phyloP scores from a whole-genome alignment of 768 basidiomycete genomes.

The Lanmaoa pseudosensibilis region DNA sequence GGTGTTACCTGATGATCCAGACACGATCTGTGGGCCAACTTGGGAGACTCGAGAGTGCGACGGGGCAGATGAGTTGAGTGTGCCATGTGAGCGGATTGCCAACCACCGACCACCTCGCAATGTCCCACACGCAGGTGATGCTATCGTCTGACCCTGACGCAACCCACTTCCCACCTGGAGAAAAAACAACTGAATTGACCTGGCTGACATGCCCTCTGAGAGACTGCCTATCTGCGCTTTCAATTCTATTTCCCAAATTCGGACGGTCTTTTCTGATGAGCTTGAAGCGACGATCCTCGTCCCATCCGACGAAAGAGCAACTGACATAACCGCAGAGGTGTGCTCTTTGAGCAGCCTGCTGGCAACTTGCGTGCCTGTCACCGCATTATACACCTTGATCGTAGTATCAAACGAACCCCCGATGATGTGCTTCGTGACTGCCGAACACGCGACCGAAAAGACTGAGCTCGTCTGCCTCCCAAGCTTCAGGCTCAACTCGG shows the following conservation, averaged over 20 bases:
- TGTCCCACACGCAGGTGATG: neutral
- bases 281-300: neutral
- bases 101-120: too few relatives aligned
- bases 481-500: neutral
- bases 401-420: neutral
- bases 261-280: neutral
- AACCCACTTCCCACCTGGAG: neutral
- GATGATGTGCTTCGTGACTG: neutral
- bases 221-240: neutral
- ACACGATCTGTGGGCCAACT: too few relatives aligned
- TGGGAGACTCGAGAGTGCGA: too few relatives aligned
- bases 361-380: neutral
- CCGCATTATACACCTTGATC: neutral
- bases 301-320: conserved; percentile 7
- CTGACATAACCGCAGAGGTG: neutral
- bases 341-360: neutral
- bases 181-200: neutral
- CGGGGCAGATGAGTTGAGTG: too few relatives aligned
- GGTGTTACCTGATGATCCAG: too few relatives aligned
- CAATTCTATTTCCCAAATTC: neutral
- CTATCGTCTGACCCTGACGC: neutral
- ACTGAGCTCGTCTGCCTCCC: neutral
- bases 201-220: conserved; percentile 1
- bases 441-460: neutral
- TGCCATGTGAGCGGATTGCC: too few relatives aligned